Conservation (phyloP, 129 eudicot genomes). For the Calendula officinalis region DNA sequence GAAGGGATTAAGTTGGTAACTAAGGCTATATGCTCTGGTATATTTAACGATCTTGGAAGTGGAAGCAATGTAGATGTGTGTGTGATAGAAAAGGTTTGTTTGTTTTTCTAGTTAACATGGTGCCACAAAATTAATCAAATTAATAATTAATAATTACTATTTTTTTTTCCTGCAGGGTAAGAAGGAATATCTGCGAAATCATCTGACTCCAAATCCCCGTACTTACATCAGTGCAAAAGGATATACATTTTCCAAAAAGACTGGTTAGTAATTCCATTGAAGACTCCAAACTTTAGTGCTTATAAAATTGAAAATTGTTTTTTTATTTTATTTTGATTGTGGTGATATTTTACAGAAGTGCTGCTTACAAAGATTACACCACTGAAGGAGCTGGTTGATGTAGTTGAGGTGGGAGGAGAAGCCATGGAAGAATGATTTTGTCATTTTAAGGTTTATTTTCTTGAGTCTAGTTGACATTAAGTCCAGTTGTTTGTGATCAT, state of each 20-base stretch:
- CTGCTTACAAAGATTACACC: conserved; percentile 69
- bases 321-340: neutral
- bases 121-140: neutral
- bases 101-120: neutral
- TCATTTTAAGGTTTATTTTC: conserved; percentile 16
- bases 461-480: conserved; percentile 7
- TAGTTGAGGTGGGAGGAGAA: conserved; percentile 72
- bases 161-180: conserved; percentile 52
- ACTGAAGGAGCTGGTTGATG: conserved; percentile 56
- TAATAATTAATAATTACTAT: neutral
- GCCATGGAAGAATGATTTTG: conserved; percentile 73
- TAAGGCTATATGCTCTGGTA: conserved; percentile 66
- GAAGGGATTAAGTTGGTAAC: conserved; percentile 64
- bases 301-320: neutral
- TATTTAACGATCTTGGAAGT: conserved; percentile 66
- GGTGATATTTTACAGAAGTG: conserved; percentile 54
- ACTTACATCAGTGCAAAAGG: conserved; percentile 69
- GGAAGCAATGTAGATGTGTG: conserved; percentile 83
- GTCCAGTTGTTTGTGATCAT: conserved; percentile 24
- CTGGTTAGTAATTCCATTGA: conserved; percentile 46
- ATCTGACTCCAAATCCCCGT: conserved; percentile 70
- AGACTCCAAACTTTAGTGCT: conserved; percentile 13
- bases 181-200: conserved; percentile 71
- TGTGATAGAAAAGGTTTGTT: conserved; percentile 65
- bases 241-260: conserved; percentile 72